Evolutionary conservation across 1,139 yeast species (phyloP).

Genomic region (Yamadazyma dushanensis): DNA sequence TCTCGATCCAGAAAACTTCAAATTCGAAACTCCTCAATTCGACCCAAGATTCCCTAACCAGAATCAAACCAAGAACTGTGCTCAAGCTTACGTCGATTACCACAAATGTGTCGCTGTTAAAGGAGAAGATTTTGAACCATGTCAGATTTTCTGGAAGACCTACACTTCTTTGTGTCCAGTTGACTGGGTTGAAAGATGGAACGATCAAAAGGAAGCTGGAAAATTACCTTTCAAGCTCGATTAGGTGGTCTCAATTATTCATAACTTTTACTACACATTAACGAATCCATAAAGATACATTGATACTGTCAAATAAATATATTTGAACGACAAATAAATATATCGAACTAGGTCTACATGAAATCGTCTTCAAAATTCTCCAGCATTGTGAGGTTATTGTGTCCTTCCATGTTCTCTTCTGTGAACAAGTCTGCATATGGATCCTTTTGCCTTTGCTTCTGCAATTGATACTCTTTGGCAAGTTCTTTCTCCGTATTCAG

Average conservation of each 20-base stretch:
- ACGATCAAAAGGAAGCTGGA: slow-evolving; percentile 80
- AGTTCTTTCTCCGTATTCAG: slow-evolving; percentile 27
- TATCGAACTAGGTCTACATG: slow-evolving; percentile 46
- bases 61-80: slow-evolving; percentile 98
- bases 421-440: slow-evolving; percentile 62
- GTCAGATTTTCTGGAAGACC: slow-evolving; percentile 91
- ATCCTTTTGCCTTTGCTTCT: slow-evolving; percentile 36
- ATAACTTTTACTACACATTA: neutral
- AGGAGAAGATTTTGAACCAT: slow-evolving; percentile 98
- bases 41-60: slow-evolving; percentile 95
- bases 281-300: slow-evolving; percentile 1
- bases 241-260: slow-evolving; percentile 11
- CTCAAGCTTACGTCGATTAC: slow-evolving; percentile 96
- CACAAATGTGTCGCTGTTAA: slow-evolving; percentile 94
- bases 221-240: slow-evolving; percentile 46
- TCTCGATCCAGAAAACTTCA: slow-evolving; percentile 47
- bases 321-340: slow-evolving; percentile 6
- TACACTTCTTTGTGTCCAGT: slow-evolving; percentile 90
- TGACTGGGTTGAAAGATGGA: slow-evolving; percentile 94
- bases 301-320: neutral
- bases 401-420: slow-evolving; percentile 46
- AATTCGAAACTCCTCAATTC: slow-evolving; percentile 80
- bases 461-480: slow-evolving; percentile 23
- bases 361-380: slow-evolving; percentile 74
- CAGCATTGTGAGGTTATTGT: slow-evolving; percentile 53